Conservation (phyloP, 257 asterid genomes). For the Haberlea rhodopensis region DNA sequence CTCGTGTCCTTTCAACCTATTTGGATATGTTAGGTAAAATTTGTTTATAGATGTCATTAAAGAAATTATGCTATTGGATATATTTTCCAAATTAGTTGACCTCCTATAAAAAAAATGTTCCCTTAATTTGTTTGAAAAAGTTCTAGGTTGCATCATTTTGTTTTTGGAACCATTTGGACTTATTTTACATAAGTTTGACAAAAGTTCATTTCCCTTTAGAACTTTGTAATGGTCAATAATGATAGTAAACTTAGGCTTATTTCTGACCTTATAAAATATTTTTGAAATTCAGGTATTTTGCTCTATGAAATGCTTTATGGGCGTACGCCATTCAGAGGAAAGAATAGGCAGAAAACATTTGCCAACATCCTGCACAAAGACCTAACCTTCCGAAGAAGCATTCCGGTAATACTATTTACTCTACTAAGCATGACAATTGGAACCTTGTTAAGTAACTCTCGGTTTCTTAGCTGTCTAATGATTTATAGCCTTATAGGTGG, state of each 20-base stretch:
- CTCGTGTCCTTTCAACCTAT: not conserved
- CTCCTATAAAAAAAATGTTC: not conserved
- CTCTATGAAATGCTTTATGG: conserved; percentile 94
- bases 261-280: conserved; percentile 17
- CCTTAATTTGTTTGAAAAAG: no score
- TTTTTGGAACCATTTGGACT: not conserved
- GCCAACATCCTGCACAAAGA: conserved; percentile 90
- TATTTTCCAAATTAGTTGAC: not conserved
- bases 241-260: not conserved
- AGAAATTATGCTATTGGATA: not conserved
- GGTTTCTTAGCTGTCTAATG: not conserved
- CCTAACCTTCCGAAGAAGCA: conserved; percentile 97
- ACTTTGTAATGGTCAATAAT: not conserved
- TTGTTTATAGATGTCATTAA: not conserved
- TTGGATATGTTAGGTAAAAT: no score
- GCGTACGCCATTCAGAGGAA: conserved; percentile 97
- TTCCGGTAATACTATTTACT: conserved; percentile 52
- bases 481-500: not conserved
- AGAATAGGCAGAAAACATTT: conserved; percentile 93
- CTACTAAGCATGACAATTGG: not conserved
- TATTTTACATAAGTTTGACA: no score
- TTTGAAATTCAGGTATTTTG: conserved; percentile 61
- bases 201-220: not conserved
- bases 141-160: not conserved
- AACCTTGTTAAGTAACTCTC: not conserved